Base-by-base conservation (phyloP, 441 rosid species). In the Populus tomentosa region DNA sequence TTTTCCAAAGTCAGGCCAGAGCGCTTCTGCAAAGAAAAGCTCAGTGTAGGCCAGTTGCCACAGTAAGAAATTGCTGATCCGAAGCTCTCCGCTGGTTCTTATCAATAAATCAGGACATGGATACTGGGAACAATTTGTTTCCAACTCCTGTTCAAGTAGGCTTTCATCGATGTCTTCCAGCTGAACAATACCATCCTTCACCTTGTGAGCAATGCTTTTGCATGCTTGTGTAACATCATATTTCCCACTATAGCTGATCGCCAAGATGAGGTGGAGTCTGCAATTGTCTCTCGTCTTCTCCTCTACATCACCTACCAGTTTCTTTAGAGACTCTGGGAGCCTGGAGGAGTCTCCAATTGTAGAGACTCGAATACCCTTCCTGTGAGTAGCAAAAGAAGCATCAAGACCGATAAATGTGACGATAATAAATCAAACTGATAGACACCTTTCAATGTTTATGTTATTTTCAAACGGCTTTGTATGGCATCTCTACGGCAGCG, bases 31-130 rank as follows among this genome's bases (percentile, higher is more conserved):
- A 36, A 93, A 90, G 85, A 84, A 90, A 28, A 94, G 90, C 71
- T 94, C 98, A 0, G 98, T 90, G 72, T 93, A 89, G 35, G 98
- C 97, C 76, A 91, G 78, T 23, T 93, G 95, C 94, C 94, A 93
- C 67, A 91, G 71, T 84, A 91, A 86, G 86, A 93, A 94, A 86
- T 91, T 91, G 80, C 94, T 94, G 65, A 93, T 88, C 80, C 98
- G 72, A 6, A 88, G 87, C 79, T 90, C 98, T 20, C 93, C 91
- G 0, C 93, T 93, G 3, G 97, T 89, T 83, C 95, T 80, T 38
- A 93, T 91, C n/a, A 93, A 62, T 6, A 91, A 56, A 79, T 93
- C 98, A 18, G 95, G 98, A 24, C 84, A 82, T 8, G 92, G 92
- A 66, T 79, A 86, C 76, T 89, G 84, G 0, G 91, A 81, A 74